Conservation (phyloP, 192 early-diverging fungal genomes). For the Umbelopsis sp. region DNA sequence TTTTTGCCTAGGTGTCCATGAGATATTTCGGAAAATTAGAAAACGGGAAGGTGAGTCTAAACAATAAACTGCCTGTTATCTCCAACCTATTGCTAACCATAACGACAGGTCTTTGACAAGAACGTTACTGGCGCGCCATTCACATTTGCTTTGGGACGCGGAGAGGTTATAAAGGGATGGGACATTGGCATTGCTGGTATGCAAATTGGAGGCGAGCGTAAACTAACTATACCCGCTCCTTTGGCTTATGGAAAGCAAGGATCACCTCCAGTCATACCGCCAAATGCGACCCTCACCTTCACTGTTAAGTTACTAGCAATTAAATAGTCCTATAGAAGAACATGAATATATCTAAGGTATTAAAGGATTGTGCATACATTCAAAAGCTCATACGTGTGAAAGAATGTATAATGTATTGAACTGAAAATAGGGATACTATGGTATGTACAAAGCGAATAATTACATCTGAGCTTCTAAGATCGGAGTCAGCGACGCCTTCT, state of each 20-base stretch:
- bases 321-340: constrained; percentile 44
- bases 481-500: neutral
- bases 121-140: constrained; percentile 91
- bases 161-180: constrained; percentile 98
- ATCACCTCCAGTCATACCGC: constrained; percentile 93
- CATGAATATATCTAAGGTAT: neutral
- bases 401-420: neutral
- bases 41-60: constrained; percentile 73
- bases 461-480: constrained; percentile 16
- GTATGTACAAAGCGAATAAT: constrained; percentile 7
- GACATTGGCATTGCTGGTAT: constrained; percentile 89
- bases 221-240: constrained; percentile 86
- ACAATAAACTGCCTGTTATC: neutral
- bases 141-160: constrained; percentile 81
- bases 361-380: neutral
- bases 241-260: constrained; percentile 74
- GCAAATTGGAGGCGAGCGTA: constrained; percentile 89
- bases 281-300: constrained; percentile 88
- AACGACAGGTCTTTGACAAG: constrained; percentile 80
- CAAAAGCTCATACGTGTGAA: neutral
- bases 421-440: neutral
- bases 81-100: neutral
- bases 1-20: constrained; percentile 61
- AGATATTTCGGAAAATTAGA: constrained; percentile 93
- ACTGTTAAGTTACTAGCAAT: constrained; percentile 83